These are phyloP conservation scores for Claviceps spartinae DNA, from an alignment of 2,329 filamentous ascomycete genomes.

Conservation along the genomic window DNA sequence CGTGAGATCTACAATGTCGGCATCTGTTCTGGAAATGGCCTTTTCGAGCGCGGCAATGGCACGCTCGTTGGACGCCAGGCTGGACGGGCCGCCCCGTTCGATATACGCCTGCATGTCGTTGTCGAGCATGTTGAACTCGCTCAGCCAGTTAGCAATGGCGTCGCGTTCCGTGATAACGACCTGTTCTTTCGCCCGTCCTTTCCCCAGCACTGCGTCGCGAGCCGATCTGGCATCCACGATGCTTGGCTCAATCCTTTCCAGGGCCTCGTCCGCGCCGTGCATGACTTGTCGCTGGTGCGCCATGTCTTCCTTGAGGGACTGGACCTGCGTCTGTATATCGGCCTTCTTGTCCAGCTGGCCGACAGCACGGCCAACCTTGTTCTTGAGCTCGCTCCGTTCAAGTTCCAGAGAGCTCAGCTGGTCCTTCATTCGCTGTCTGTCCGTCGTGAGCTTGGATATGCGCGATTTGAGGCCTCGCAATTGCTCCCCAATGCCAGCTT, in stretches of 20 bases:
- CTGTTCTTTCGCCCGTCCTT: constrained; percentile 59
- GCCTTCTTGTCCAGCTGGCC: constrained; percentile 74
- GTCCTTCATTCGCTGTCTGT: constrained; percentile 58
- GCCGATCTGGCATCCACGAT: constrained; percentile 62
- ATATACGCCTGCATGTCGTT: constrained; percentile 69
- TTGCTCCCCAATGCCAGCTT: constrained; percentile 53
- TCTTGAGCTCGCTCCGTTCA: constrained; percentile 60
- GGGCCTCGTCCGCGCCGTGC: constrained; percentile 54
- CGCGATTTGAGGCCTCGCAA: constrained; percentile 48
- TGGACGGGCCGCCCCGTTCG: constrained; percentile 57
- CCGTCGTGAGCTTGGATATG: constrained; percentile 51
- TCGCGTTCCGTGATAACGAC: constrained; percentile 58
- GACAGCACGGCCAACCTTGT: constrained; percentile 55
- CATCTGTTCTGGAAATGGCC: constrained; percentile 50
- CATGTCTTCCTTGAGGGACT: constrained; percentile 57
- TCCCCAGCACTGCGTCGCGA: constrained; percentile 62
- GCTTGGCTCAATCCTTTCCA: constrained; percentile 61
- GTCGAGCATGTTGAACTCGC: constrained; percentile 63
- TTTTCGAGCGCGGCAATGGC: constrained; percentile 56
- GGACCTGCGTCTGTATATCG: constrained; percentile 55
- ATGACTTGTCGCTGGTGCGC: constrained; percentile 56
- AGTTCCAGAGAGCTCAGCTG: constrained; percentile 60
- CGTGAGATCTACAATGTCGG: constrained; percentile 53
- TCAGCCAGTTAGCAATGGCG: constrained; percentile 57
- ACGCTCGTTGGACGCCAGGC: constrained; percentile 54